These are phyloP conservation scores for Pleoardoris graminearum DNA, from an alignment of 2,329 filamentous ascomycete species.

Conservation along the genomic window DNA sequence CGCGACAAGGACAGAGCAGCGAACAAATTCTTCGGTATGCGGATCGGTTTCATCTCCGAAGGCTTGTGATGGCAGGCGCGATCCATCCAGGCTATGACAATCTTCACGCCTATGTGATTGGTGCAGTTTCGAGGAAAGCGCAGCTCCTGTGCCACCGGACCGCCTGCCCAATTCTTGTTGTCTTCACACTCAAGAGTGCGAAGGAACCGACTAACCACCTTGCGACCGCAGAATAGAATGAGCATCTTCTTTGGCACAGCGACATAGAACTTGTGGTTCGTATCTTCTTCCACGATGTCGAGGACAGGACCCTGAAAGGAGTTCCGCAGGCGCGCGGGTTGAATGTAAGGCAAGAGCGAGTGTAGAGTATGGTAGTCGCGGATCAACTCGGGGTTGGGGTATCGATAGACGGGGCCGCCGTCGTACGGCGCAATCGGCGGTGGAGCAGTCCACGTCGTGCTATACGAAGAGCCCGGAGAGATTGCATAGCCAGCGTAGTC, in stretches of 20 bases:
- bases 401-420: not conserved
- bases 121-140: conserved; percentile 13
- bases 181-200: conserved; percentile 18
- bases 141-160: conserved; percentile 14
- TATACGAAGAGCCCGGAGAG: not conserved
- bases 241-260: conserved; percentile 14
- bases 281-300: conserved; percentile 9
- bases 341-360: not conserved
- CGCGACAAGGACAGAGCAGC: conserved; percentile 27
- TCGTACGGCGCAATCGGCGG: too few relatives aligned
- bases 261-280: not conserved
- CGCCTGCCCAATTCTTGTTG: conserved; percentile 10
- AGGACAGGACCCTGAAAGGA: not conserved
- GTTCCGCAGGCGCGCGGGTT: conserved; percentile 4
- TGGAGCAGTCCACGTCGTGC: not conserved
- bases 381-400: not conserved
- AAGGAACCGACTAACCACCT: not conserved
- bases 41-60: conserved; percentile 18
- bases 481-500: not conserved
- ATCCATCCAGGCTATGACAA: conserved; percentile 29
- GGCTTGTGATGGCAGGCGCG: conserved; percentile 21
- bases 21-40: conserved; percentile 21
- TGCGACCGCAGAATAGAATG: conserved; percentile 11
- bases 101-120: conserved; percentile 18
- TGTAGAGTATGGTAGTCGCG: conserved; percentile 1